Base-by-base conservation (phyloP, 2,329 filamentous ascomycete genomes). In the Pestalotiopsis sp. region DNA sequence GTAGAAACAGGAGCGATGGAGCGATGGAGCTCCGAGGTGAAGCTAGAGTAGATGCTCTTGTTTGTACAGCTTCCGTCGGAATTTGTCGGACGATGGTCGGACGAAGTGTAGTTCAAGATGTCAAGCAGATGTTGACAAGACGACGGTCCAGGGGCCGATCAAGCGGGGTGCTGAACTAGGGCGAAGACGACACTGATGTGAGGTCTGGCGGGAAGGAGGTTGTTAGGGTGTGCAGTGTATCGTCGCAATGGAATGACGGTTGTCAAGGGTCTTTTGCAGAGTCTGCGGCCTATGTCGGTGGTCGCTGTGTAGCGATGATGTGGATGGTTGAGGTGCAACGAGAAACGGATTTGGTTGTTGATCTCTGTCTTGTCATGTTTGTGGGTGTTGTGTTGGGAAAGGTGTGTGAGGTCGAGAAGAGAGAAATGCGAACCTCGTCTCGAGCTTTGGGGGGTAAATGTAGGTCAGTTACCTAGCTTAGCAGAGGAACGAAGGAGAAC, bases 331-430 rank as follows among this genome's bases (percentile, higher is more conserved):
- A 59, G 20, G 62, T 60, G n/a, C 24, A 68, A 62, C 55, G 64
- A 24, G 65, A 63, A 67, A 59, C 66, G 57, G 63, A 66, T 39
- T 22, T 63, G 14, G 59, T 62, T 67, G 24, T 66, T 64, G 65
- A 61, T 63, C 60, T 60, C 63, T 62, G 66, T 68, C 67, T 70
- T 69, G 64, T 73, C 73, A 74, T 75, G 72, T 73, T 73, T 74
- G 68, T 74, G 71, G 68, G 69, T 71, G 69, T 73, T 73, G 68
- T 73, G 70, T 69, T 59, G 68, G 68, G 59, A 39, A 30, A 40
- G 10, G 10, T 24, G 35, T 30, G 60, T 38, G 48, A 56, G 22
- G 62, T 40, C 20, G 20, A 62, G 61, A 56, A 22, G 56, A 55
- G 62, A 35, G 58, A 26, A 35, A 35, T 35, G 30, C 30, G 30